phyloP scores from a whole-genome alignment of 106 monocot genomes.

The Dendrobium officinale region DNA sequence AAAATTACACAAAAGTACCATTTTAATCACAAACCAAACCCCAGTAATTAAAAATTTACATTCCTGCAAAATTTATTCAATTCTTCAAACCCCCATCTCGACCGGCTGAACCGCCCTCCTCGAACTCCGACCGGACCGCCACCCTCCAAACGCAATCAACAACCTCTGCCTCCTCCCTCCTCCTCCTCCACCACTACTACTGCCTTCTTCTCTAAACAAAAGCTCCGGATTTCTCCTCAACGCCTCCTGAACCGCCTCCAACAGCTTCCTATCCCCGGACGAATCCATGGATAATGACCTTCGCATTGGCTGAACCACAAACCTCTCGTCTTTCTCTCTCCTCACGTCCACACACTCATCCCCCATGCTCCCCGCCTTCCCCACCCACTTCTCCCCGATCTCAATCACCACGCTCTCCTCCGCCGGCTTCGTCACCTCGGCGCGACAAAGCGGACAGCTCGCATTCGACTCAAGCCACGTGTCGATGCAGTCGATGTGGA shows the following conservation, averaged over 20 bases:
- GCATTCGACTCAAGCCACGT: conserved; percentile 17
- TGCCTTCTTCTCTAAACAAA: conserved; percentile 6
- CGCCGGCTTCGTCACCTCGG: neutral
- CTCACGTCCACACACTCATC: conserved; percentile 45
- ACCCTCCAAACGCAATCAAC: conserved; percentile 34
- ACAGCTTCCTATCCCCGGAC: conserved; percentile 35
- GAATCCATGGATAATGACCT: conserved; percentile 77
- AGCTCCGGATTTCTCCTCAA: conserved; percentile 13
- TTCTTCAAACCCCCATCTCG: neutral
- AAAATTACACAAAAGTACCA: too few relatives aligned
- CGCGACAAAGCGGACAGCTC: conserved; percentile 23
- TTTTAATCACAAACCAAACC: too few relatives aligned
- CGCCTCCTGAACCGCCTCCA: conserved; percentile 40
- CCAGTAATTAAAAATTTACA: neutral
- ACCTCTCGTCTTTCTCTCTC: conserved; percentile 33
- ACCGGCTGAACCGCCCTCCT: conserved; percentile 6
- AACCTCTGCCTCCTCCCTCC: conserved; percentile 11
- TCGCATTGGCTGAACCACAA: conserved; percentile 43
- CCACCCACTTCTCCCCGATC: conserved; percentile 11
- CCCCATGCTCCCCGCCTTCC: conserved; percentile 34
- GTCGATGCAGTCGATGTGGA: conserved; percentile 30
- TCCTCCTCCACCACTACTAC: neutral
- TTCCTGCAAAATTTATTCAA: neutral
- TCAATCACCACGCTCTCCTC: conserved; percentile 15
- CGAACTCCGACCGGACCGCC: conserved; percentile 3